A percentile compares a stretch with the other conserved stretches of the same genome.
Conservation (phyloP, 208 protist genomes). For the Angomonas desouzai region DNA sequence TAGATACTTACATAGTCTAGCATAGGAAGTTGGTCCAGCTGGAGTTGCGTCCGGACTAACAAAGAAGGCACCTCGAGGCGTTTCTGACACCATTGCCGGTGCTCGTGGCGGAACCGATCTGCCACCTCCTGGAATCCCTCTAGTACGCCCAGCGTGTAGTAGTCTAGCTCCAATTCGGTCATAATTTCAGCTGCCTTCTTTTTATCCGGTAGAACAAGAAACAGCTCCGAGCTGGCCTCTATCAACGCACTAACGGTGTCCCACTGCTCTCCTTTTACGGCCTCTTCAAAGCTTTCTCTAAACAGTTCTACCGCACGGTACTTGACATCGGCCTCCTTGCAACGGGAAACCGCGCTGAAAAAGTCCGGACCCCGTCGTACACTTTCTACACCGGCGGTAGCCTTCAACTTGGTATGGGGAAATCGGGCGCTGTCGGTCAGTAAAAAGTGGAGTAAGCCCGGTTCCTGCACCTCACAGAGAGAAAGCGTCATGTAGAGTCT, state of each 20-base stretch:
- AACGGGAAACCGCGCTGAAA: slow-evolving; percentile 68
- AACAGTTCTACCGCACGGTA: slow-evolving; percentile 32
- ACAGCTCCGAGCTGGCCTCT: slow-evolving; percentile 65
- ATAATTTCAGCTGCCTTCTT: slow-evolving; percentile 33
- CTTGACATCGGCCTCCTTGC: slow-evolving; percentile 30
- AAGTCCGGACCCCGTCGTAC: slow-evolving; percentile 56
- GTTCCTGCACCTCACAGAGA: slow-evolving; percentile 31
- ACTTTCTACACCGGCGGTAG: background rate
- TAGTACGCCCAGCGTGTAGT: slow-evolving; percentile 29
- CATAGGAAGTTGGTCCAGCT: slow-evolving; percentile 10
- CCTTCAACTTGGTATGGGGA: background rate
- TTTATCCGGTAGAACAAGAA: slow-evolving; percentile 49
- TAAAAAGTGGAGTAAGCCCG: slow-evolving; percentile 30
- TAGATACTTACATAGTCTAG: slow-evolving; percentile 1
- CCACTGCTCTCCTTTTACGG: slow-evolving; percentile 16
- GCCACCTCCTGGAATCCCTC: slow-evolving; percentile 34
- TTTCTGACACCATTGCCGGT: slow-evolving; percentile 17
- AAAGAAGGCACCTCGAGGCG: background rate
- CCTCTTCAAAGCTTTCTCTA: slow-evolving; percentile 28
- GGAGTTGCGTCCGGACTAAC: slow-evolving; percentile 4
- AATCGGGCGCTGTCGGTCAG: slow-evolving; percentile 11
- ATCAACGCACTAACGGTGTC: slow-evolving; percentile 39
- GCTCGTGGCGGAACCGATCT: slow-evolving; percentile 24
- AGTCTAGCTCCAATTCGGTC: slow-evolving; percentile 33
- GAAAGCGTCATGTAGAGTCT: slow-evolving; percentile 62